phyloP scores from a whole-genome alignment of 805 yeast species.

The Saccharomyces kudriavzevii region DNA sequence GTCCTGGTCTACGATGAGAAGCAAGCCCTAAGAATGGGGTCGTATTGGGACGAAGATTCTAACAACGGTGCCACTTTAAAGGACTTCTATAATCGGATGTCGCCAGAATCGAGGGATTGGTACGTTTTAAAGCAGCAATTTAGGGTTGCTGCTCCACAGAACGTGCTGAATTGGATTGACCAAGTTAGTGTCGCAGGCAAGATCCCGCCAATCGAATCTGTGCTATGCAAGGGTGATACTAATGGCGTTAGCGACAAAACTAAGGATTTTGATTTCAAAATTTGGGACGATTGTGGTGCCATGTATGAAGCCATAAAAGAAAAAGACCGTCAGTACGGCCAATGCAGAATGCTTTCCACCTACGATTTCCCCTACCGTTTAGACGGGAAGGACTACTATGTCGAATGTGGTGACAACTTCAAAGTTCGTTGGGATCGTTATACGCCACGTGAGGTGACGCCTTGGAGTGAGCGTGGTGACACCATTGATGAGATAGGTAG shows the following conservation, averaged over 20 bases:
- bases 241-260: conserved; percentile 11
- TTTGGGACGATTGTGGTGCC: conserved; percentile 36
- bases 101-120: conserved; percentile 19
- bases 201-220: conserved; percentile 16
- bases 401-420: conserved; percentile 37
- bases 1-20: conserved; percentile 40
- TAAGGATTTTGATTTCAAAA: conserved; percentile 27
- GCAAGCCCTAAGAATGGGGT: conserved; percentile 40
- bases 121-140: conserved; percentile 35
- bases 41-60: conserved; percentile 34
- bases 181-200: conserved; percentile 29
- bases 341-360: conserved; percentile 37
- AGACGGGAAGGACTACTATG: conserved; percentile 39
- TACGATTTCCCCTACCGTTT: conserved; percentile 41
- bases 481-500: conserved; percentile 42
- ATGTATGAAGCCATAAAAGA: conserved; percentile 33
- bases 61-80: conserved; percentile 33
- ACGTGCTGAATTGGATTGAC: conserved; percentile 36
- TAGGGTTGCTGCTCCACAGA: conserved; percentile 35
- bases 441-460: conserved; percentile 33
- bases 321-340: conserved; percentile 31
- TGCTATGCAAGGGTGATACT: conserved; percentile 24
- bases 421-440: conserved; percentile 42
- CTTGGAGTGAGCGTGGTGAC: conserved; percentile 41
- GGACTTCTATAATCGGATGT: conserved; percentile 14